Evolutionary conservation across 208 protist species (phyloP), one percentile per base, ranked within the genome.

Genomic region (Pavlovales sp.): DNA sequence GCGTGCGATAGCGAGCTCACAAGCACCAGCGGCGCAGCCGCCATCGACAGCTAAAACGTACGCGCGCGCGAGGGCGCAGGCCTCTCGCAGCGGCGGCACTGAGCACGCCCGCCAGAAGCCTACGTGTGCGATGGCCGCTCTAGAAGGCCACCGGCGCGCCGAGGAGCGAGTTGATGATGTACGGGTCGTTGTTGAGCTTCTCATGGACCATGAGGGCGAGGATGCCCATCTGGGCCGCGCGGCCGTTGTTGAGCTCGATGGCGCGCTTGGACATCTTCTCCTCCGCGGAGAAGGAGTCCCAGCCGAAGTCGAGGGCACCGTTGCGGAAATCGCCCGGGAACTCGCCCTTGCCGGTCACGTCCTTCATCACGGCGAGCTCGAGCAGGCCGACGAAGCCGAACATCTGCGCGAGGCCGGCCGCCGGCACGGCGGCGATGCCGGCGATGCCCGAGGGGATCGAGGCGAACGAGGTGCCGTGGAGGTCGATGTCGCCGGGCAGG

Each of bases 171-270:
- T 71, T 71, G 57, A 71, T 71, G 18, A 71, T 71, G 26, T 71
- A 71, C 57, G 57, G 57, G 57, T 71, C 32, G 57, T 30, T 30
- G 57, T 71, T 28, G 57, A 71, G 57, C 57, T 71, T 71, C 57
- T 86, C 67, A 57, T 86, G 82, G 28, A 46, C 39, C 57, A 86
- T n/a, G 42, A 86, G 67, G 40, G 42, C 82, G 38, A 38, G 28
- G 82, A 86, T 86, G 82, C 82, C 82, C 82, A 86, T 86, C 82
- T 75, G 67, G 37, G 82, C 82, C 26, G 82, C 82, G 66, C 82
- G 82, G 82, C 82, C 82, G 57, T 86, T 75, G 82, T 86, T 86
- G 57, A 46, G 82, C 82, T 86, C 82, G 40, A 71, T 71, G 14
- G 7, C 26, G 57, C 57, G 57, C 57, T 71, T 71, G 22, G 20